Percentiles rank a stretch among this genome's conserved stretches.
Evolutionary conservation across 164 flowering plant genomes (phyloP).

Genomic region (Liriodendron chinense): DNA sequence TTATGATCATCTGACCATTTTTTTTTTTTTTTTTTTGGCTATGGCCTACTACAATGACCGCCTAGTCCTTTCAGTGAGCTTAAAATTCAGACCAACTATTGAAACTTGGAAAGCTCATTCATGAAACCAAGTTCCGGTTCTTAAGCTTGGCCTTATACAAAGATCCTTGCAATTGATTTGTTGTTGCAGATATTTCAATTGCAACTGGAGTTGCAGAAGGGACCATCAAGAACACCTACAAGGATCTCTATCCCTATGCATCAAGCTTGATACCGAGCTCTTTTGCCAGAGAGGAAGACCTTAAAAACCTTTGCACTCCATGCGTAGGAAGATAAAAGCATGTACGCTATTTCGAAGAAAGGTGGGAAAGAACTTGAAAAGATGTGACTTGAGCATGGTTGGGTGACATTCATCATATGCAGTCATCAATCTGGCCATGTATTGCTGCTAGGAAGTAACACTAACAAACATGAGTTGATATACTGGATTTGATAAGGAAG

Average conservation of each 20-base stretch:
- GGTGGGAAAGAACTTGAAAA: not conserved
- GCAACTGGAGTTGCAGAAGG: constrained; percentile 54
- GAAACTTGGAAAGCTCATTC: not conserved
- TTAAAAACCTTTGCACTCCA: constrained; percentile 34
- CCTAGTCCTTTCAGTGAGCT: not conserved
- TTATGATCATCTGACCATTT: too few species aligned
- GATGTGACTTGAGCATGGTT: too few species aligned
- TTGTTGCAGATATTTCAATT: constrained; percentile 35
- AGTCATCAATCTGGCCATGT: too few species aligned
- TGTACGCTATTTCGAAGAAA: not conserved
- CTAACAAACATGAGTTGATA: too few species aligned
- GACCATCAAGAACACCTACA: constrained; percentile 41
- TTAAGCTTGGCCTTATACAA: not conserved
- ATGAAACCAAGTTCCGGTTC: not conserved
- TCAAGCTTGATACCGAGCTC: constrained; percentile 36
- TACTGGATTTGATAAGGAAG: too few species aligned
- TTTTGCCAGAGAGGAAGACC: constrained; percentile 38
- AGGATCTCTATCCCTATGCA: constrained; percentile 40
- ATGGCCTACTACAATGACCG: too few species aligned
- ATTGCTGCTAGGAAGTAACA: too few species aligned
- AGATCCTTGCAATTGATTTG: not conserved
- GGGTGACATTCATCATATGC: too few species aligned
- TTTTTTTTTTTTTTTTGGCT: too few species aligned
- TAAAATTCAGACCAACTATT: not conserved
- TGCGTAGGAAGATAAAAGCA: constrained; percentile 7